These are phyloP conservation scores for Seiridium unicorne DNA, from an alignment of 2,329 filamentous ascomycete species.

Conservation along the genomic window DNA sequence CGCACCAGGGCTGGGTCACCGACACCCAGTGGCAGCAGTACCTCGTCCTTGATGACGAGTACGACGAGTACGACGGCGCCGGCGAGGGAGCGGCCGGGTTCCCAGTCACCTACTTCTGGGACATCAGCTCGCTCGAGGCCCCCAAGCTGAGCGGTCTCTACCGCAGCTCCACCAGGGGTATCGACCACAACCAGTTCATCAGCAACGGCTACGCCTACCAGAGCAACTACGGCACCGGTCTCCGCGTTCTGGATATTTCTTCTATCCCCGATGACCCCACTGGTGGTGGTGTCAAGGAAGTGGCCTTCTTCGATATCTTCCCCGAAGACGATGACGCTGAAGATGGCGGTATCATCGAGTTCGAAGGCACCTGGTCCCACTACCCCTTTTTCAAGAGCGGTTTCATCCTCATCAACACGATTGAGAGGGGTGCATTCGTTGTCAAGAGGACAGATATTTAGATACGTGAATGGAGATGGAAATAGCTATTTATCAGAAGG, in stretches of 20 bases:
- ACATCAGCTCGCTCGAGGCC: slow-evolving; percentile 40
- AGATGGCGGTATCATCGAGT: slow-evolving; percentile 35
- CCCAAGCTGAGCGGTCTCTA: slow-evolving; percentile 43
- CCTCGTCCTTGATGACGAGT: slow-evolving; percentile 52
- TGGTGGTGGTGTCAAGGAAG: slow-evolving; percentile 42
- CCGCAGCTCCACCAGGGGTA: slow-evolving; percentile 36
- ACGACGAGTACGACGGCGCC: slow-evolving; percentile 42
- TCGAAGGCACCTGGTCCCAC: slow-evolving; percentile 45
- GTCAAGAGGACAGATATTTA: slow-evolving; percentile 32
- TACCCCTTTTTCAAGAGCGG: slow-evolving; percentile 49
- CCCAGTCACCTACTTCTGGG: slow-evolving; percentile 51
- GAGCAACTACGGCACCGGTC: slow-evolving; percentile 49
- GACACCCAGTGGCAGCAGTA: slow-evolving; percentile 42
- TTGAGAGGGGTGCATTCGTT: slow-evolving; percentile 48
- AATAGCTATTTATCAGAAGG: neutral
- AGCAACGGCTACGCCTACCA: slow-evolving; percentile 44
- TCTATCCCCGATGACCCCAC: slow-evolving; percentile 39
- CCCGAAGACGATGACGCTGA: slow-evolving; percentile 45
- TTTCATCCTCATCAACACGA: slow-evolving; percentile 49
- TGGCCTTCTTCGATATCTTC: slow-evolving; percentile 49
- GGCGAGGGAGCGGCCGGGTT: slow-evolving; percentile 39
- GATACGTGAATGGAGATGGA: neutral
- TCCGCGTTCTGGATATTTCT: slow-evolving; percentile 37
- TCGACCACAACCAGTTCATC: slow-evolving; percentile 51
- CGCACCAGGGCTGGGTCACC: slow-evolving; percentile 57